Evolutionary conservation across 805 yeast genomes (phyloP), one percentile per base, ranked within the genome.

Genomic region (Metschnikowia proteae): DNA sequence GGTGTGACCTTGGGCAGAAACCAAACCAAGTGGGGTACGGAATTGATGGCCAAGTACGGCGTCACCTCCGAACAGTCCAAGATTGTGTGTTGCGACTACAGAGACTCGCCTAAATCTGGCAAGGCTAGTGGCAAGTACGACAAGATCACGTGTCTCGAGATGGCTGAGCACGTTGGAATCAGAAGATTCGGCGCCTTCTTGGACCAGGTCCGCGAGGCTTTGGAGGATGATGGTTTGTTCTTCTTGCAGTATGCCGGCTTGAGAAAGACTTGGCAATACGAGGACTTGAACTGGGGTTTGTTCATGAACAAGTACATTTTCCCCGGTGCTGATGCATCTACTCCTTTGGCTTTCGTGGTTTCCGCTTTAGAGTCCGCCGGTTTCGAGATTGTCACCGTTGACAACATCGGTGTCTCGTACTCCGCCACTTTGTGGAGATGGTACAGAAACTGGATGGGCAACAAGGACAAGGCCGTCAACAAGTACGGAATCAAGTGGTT

Each of bases 241-340:
- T 85, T 78, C 66, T 75, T 89, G 66, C 97, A 89, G 74, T 86
- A 85, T 63, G 91, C 96, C 45, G 97, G 97, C 47, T 73, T 89
- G 61, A 83, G 96, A 75, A 90, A 89, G 74, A 75, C 79, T 50
- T 89, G 96, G 97, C 96, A 89, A 74, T 89, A 88, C 70, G 96
- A 89, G 74, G 97, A 89, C 68, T 78, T 89, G 62, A 76, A 82
- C 69, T 89, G 96, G 97, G 97, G 97, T 60, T 76, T 90, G 66
- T 89, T 89, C 71, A 90, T 89, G 96, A 89, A 90, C 82, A 89
- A 88, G 76, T 89, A 88, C 71, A 85, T 89, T 65, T 89, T 89
- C 88, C 96, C 97, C 38, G 97, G 97, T 71, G 96, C 96, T 45
- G 97, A 89, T 73, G 96, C 96, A 42, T 88, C 96, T 5, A 90